Evolutionary conservation across 1,139 yeast species (phyloP), one percentile per base, ranked within the genome.

Genomic region (Lodderomyces margitis): DNA sequence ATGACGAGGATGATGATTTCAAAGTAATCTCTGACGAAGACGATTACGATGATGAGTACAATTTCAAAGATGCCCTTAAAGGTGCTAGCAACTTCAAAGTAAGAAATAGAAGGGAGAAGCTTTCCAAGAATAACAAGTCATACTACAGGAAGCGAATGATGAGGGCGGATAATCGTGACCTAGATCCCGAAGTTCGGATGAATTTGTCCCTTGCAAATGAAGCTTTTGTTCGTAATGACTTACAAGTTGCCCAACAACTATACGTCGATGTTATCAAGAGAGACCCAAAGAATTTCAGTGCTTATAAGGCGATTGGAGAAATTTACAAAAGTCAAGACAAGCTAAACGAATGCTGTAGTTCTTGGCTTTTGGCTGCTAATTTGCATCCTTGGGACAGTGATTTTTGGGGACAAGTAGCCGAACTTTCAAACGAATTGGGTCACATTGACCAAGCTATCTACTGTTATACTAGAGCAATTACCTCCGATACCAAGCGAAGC

Each of bases 371-470:
- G 30, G 97, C 95, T 1, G 96, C 96, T 1, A 88, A 83, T 56
- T 69, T 87, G 21, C 86, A 84, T 52, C 83, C 88, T 2, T 76
- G 82, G 61, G 94, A 87, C 61, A 77, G 78, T 46, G 84, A 80
- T 21, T 83, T 88, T 48, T 92, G 98, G 98, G 80, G 81, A 25
- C 80, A 76, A 37, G 88, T 88, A 25, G 98, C 95, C 0, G 86
- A 81, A 43, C 63, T 87, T 44, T 83, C 95, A 43, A 70, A 72
- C 5, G 84, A 83, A 35, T 64, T 86, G 51, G 94, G 88, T 1
- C 85, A 82, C 51, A 68, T 74, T 3, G 80, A 85, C 32, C 96
- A 88, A 58, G 97, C 98, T 0, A 74, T 88, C 11, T 80, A 82
- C 51, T 88, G 96, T 66, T 89, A 83, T 56, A 75, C 83, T 19